Conservation (phyloP, 2,329 filamentous ascomycete genomes). For the Anisogramma anomala region DNA sequence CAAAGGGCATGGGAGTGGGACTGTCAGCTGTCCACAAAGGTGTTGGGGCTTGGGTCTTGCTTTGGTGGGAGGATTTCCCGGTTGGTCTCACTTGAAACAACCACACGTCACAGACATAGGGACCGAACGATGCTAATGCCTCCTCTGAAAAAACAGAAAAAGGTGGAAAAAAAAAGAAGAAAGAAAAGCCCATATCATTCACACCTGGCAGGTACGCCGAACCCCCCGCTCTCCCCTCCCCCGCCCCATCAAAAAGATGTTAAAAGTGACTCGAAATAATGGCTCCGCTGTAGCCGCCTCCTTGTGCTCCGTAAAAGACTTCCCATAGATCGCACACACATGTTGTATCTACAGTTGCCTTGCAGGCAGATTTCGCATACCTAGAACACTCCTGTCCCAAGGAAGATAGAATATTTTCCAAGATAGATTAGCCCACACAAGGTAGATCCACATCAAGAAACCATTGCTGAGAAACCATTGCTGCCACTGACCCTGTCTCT, state of each 20-base stretch:
- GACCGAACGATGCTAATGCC: slow-evolving; percentile 22
- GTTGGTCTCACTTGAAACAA: slow-evolving; percentile 27
- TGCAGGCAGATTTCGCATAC: slow-evolving; percentile 1
- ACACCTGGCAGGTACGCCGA: slow-evolving; percentile 17
- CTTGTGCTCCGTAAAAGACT: background rate
- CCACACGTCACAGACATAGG: slow-evolving; percentile 4
- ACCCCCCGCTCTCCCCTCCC: too few relatives aligned
- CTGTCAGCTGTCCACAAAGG: too few relatives aligned
- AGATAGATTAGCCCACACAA: too few relatives aligned
- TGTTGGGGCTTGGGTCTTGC: background rate
- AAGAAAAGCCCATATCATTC: slow-evolving; percentile 12
- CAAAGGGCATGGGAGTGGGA: too few relatives aligned
- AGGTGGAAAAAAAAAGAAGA: too few relatives aligned
- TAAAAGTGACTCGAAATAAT: background rate
- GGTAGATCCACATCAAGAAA: too few relatives aligned
- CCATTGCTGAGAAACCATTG: too few relatives aligned
- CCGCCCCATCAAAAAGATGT: too few relatives aligned
- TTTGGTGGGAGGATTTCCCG: slow-evolving; percentile 18
- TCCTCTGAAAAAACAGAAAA: too few relatives aligned
- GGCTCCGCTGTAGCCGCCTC: background rate
- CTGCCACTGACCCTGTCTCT: too few relatives aligned
- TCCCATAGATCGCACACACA: slow-evolving; percentile 1
- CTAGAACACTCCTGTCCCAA: background rate
- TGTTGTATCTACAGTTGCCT: background rate
- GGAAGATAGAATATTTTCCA: too few relatives aligned